Evolutionary conservation across 1,284 basidiomycete genomes (phyloP), one percentile per base, ranked within the genome.

Genomic region (Irpex rosettiformis): DNA sequence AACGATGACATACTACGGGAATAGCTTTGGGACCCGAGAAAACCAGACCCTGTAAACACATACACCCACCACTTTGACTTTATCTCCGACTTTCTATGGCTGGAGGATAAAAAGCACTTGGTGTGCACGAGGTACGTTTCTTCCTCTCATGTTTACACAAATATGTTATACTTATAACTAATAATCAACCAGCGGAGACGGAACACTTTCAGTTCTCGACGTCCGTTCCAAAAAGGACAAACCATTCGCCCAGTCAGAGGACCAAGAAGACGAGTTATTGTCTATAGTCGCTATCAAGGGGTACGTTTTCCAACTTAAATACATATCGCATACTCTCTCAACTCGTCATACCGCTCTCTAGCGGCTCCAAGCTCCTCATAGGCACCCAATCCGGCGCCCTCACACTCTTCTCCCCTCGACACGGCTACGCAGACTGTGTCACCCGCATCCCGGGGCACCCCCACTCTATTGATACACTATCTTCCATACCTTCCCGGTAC

Each of bases 51-150:
- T 33, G 75, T 91, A 21, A 79, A 88, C 37, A 75, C 80, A 13
- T 95, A 95, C 70, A 84, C 79, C 10, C 95, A 98, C 58, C 96
- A 98, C 69, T 95, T 89, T 69, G 95, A 98, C 74, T 98, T 95
- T 73, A 96, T 98, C 58, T 93, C 94, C 22, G 94, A 96, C 70
- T 93, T 98, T 72, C 73, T 93, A 43, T 98, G 91, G 83, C 73
- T 94, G 56, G 83, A 84, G 47, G 90, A 93, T 73, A 92, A 92
- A 73, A 89, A 86, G 65, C 93, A 95, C 59, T 80, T 96, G 3
- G 83, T 96, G 25, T 80, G 88, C 27, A 94, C 93, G 1, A 95
- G 92, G 91, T 93, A 67, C 59, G 79, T 59, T 16, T 25, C 28
- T 16, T 30, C 37, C 25, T n/a, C n/a, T 47, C 27, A 27, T 6